A percentile compares a stretch with the other conserved stretches of the same genome.
Evolutionary conservation across 495 filamentous ascomycete species (phyloP).

Genomic region (Xylaria palmicola): DNA sequence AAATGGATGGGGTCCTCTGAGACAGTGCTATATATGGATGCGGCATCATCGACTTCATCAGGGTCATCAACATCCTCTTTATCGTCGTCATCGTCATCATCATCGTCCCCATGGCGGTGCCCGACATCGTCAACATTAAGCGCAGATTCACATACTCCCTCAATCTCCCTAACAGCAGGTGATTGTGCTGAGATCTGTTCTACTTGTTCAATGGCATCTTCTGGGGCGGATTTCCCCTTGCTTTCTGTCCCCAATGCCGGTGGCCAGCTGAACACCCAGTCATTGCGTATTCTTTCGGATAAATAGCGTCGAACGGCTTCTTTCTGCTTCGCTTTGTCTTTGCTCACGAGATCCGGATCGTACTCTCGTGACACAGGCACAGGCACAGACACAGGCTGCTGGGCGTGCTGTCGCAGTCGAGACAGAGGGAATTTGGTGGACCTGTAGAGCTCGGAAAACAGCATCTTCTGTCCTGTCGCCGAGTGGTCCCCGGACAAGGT

Average conservation of each 20-base stretch:
- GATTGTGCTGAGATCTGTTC: not conserved
- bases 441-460: constrained; percentile 38
- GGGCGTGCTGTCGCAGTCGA: constrained; percentile 38
- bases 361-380: constrained; percentile 33
- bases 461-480: constrained; percentile 30
- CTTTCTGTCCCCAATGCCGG: constrained; percentile 10
- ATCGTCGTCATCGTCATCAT: constrained; percentile 38
- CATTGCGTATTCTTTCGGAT: constrained; percentile 53
- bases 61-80: constrained; percentile 33
- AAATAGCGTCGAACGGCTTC: constrained; percentile 53
- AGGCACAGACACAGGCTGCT: no score
- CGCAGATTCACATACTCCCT: constrained; percentile 17
- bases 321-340: constrained; percentile 55
- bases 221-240: constrained; percentile 9
- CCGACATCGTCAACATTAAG: constrained; percentile 36
- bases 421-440: constrained; percentile 35
- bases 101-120: constrained; percentile 29
- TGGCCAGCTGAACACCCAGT: constrained; percentile 57
- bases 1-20: constrained; percentile 45
- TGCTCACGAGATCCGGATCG: constrained; percentile 53
- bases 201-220: constrained; percentile 1
- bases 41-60: constrained; percentile 39
- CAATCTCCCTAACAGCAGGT: not conserved
- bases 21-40: constrained; percentile 46
- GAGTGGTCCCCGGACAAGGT: constrained; percentile 21